Evolutionary conservation across 257 asterid genomes (phyloP).

Genomic region (Hygrophila difformis): DNA sequence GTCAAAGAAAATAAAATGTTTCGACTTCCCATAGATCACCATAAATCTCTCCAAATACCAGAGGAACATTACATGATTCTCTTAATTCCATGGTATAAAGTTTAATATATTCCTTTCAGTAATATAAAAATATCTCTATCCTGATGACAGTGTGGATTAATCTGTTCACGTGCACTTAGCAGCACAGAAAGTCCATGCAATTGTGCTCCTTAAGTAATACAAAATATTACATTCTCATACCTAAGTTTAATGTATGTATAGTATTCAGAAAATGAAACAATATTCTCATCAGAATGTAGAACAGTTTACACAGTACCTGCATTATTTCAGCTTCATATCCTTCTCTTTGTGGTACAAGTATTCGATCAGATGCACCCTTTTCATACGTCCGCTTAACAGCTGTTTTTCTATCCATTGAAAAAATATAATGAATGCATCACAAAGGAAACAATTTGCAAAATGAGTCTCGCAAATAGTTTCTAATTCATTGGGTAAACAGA

Average conservation of each 20-base stretch:
- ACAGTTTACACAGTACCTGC: constrained; percentile 49
- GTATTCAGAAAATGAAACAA: not conserved
- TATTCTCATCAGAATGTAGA: constrained; percentile 4
- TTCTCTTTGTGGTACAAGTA: constrained; percentile 49
- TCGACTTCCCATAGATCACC: no score
- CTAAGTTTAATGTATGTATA: constrained; percentile 6
- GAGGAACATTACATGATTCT: no score
- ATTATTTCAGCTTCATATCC: constrained; percentile 43
- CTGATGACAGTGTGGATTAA: no score
- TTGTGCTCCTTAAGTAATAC: no score
- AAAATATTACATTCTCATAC: not conserved
- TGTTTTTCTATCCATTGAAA: constrained; percentile 35
- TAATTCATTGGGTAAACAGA: constrained; percentile 13
- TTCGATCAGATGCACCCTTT: constrained; percentile 56
- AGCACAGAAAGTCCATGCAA: no score
- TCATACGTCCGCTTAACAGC: constrained; percentile 53
- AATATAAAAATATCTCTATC: no score
- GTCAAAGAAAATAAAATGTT: no score
- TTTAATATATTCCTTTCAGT: no score
- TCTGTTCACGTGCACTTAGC: no score
- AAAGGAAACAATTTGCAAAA: constrained; percentile 5
- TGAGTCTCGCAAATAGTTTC: not conserved
- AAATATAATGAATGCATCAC: constrained; percentile 9
- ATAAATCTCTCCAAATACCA: no score
- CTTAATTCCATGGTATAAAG: no score